Conservation (phyloP, 345 rosid genomes). For the Euphorbia lathyris region DNA sequence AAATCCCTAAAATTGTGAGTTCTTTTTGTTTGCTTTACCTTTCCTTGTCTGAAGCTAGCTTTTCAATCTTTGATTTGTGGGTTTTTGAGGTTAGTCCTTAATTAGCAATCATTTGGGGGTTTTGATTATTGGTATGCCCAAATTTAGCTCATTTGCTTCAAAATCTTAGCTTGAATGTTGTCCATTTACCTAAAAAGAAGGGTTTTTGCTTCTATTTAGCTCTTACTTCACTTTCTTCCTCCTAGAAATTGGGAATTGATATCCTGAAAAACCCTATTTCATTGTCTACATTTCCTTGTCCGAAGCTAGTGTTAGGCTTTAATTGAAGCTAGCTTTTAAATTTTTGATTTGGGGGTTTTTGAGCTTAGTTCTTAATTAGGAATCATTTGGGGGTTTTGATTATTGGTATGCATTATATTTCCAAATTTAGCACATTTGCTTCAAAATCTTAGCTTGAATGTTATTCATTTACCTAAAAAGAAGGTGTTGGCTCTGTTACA, state of each 20-base stretch:
- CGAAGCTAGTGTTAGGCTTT: not conserved
- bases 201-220: slow-evolving; percentile 13
- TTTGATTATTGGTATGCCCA: not conserved
- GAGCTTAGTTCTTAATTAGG: slow-evolving; percentile 6
- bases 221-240: not conserved
- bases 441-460: slow-evolving; percentile 20
- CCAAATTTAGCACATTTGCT: slow-evolving; percentile 5
- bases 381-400: not conserved
- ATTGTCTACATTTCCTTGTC: too few relatives aligned
- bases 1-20: slow-evolving; percentile 21
- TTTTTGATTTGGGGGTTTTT: not conserved
- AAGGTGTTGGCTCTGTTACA: slow-evolving; percentile 9
- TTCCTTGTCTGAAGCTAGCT: slow-evolving; percentile 3
- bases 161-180: slow-evolving; percentile 17
- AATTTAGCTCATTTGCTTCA: slow-evolving; percentile 13
- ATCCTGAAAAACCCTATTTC: slow-evolving; percentile 21
- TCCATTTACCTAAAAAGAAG: slow-evolving; percentile 12
- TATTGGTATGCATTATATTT: not conserved
- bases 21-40: slow-evolving; percentile 24
- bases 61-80: not conserved
- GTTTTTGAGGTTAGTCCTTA: not conserved
- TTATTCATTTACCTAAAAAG: slow-evolving; percentile 11
- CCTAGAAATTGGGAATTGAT: slow-evolving; percentile 7
- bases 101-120: not conserved
- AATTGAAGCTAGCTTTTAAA: not conserved